A percentile compares a stretch with the other conserved stretches of the same genome.
phyloP scores from a whole-genome alignment of 257 asterid species.

The Solanum gandarillasii region DNA sequence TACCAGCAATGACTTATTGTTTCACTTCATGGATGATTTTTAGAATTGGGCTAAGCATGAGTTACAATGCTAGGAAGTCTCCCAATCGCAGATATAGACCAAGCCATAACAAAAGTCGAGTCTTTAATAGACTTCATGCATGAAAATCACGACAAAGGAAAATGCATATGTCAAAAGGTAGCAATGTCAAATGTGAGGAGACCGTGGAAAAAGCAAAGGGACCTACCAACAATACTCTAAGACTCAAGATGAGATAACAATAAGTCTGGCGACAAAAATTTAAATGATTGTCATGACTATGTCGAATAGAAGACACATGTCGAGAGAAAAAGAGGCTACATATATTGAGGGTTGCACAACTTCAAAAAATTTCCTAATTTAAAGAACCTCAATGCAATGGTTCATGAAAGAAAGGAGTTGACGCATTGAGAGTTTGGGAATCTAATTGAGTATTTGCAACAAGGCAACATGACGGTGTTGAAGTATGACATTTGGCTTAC shows the following conservation, averaged over 20 bases:
- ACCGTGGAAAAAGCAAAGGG: not conserved
- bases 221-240: not conserved
- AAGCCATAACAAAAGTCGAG: not conserved
- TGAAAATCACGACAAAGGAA: not conserved
- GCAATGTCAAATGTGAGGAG: not conserved
- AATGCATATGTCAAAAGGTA: not conserved
- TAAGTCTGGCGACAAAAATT: not conserved
- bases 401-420: not conserved
- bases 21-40: not conserved
- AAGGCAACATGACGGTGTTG: not conserved
- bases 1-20: too few relatives aligned
- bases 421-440: not conserved
- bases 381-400: not conserved
- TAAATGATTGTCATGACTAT: not conserved
- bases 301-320: not conserved
- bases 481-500: not conserved
- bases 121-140: not conserved
- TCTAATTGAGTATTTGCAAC: not conserved
- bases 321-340: too few relatives aligned
- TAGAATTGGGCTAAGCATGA: not conserved
- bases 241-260: not conserved
- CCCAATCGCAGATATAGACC: too few relatives aligned
- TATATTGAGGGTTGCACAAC: not conserved
- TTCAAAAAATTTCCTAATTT: not conserved
- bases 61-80: not conserved